These are phyloP conservation scores for Tetracladium marchalianum DNA, from an alignment of 495 filamentous ascomycete genomes.

Conservation along the genomic window DNA sequence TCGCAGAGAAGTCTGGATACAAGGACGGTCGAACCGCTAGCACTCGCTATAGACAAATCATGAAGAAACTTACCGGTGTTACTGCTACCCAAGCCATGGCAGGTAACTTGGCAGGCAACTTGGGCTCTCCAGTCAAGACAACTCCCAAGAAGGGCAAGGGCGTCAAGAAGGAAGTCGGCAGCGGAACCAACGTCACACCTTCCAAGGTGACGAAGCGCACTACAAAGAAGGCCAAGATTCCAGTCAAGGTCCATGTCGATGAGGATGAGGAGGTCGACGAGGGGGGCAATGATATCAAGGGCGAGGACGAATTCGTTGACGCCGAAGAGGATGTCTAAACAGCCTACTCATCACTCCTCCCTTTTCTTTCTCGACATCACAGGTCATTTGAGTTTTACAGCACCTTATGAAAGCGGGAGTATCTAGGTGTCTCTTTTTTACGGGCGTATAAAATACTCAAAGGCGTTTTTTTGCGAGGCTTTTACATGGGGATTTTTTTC, in stretches of 20 bases:
- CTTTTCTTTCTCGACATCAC: too few relatives aligned
- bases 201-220: conserved; percentile 14
- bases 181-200: conserved; percentile 6
- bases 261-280: background rate
- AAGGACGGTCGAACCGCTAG: conserved; percentile 6
- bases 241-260: background rate
- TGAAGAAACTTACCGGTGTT: conserved; percentile 6
- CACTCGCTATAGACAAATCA: conserved; percentile 16
- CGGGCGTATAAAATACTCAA: too few relatives aligned
- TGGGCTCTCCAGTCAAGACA: conserved; percentile 5
- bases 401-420: too few relatives aligned
- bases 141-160: conserved; percentile 12
- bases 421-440: too few relatives aligned
- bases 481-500: too few relatives aligned
- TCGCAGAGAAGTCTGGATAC: conserved; percentile 12
- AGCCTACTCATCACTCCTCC: background rate
- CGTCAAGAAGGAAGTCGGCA: conserved; percentile 9
- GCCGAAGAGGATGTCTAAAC: background rate
- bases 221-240: conserved; percentile 1
- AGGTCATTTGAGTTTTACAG: too few relatives aligned
- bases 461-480: too few relatives aligned
- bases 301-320: background rate
- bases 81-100: background rate
- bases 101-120: conserved; percentile 1
- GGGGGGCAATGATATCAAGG: background rate